These are phyloP conservation scores for Syzygium syzygioides DNA, from an alignment of 441 rosid genomes.

Conservation along the genomic window DNA sequence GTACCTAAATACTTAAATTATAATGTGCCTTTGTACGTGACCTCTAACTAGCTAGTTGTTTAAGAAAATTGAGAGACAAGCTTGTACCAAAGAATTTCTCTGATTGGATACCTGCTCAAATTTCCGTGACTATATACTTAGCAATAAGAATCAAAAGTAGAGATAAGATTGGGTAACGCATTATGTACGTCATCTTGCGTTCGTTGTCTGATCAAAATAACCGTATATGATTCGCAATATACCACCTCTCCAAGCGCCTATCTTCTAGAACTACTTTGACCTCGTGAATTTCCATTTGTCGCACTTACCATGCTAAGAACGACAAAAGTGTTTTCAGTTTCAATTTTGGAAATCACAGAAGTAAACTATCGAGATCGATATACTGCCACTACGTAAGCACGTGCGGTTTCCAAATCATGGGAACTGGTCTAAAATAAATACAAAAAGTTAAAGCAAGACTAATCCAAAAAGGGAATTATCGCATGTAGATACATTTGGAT, in stretches of 20 bases:
- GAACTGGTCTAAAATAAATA: background rate
- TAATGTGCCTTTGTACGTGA: background rate
- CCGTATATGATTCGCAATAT: background rate
- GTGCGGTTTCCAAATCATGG: background rate
- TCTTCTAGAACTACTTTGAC: background rate
- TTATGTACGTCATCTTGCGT: background rate
- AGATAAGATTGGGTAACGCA: background rate
- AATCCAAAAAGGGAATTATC: background rate
- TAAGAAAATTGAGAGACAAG: background rate
- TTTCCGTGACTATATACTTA: background rate
- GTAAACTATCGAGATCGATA: background rate
- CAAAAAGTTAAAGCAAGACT: background rate
- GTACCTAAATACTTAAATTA: background rate
- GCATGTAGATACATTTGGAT: background rate
- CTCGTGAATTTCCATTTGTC: background rate
- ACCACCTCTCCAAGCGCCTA: background rate
- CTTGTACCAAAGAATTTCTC: background rate
- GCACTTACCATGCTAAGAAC: background rate
- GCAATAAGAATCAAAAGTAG: background rate
- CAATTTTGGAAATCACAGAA: background rate
- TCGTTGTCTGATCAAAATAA: background rate
- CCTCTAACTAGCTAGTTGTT: background rate
- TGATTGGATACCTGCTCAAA: background rate
- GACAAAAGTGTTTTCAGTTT: fast-evolving
- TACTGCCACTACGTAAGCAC: background rate